Base-by-base conservation (phyloP, 345 rosid genomes). In the Linum lewisii region DNA sequence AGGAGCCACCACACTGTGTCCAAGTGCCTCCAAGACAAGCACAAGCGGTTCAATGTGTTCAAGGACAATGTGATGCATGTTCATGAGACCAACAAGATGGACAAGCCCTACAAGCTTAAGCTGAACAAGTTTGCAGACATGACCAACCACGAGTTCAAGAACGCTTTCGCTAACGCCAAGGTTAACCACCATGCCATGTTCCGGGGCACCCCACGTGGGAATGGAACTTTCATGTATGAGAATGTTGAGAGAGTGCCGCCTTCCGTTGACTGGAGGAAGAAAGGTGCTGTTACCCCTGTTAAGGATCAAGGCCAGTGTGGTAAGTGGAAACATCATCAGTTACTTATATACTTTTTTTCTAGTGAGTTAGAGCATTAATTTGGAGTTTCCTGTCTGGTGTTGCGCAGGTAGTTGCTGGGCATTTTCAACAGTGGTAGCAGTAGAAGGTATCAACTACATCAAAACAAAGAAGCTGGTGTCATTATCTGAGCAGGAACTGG, bases 321-420 rank as follows among this genome's bases (percentile, higher is more conserved):
- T 67, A 57, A 60, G 79, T 51, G n/a, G 10, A 34, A 38, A 51
- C 29, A n/a, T 5, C 32, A 11, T 19, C 36, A 36, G 1, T 44
- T 22, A n/a, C 20, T 52, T 63, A 20, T 6, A 22, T 53, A 21
- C 29, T 1, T 9, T 23, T 18, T 7, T 20, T 34, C 38, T 34
- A 34, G 38, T 34, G 38, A 5, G 38, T 6, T 6, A 0, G 10
- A 5, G 7, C 5, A 34, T 34, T 25, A 37, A 63, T 56, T 47
- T 10, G 38, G 14, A 22, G 52, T 54, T 16, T 50, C 60, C 59
- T 29, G 23, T 25, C 2, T 54, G 32, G 51, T 44, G 61, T 22
- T 64, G n/a, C n/a, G 60, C 63, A 86, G 95, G 95, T 22, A 87
- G 95, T 67, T 87, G 95, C 59, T 87, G 91, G 88, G 90, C 95